These are phyloP conservation scores for Apiotrichum laibachii DNA, from an alignment of 1,284 basidiomycete species.

Conservation along the genomic window DNA sequence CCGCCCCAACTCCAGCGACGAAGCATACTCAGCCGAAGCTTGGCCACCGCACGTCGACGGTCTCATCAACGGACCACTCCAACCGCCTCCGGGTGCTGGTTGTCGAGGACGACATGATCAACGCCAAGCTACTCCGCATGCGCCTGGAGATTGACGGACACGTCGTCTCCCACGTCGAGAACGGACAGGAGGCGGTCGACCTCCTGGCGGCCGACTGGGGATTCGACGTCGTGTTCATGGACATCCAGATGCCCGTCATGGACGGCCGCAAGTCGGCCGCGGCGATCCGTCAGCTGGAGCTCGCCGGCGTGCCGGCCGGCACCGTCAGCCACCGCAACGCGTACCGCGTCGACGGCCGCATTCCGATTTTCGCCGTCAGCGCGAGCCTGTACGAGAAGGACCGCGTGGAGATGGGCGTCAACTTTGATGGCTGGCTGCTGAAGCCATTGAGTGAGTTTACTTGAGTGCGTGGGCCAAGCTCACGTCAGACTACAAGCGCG, in stretches of 20 bases:
- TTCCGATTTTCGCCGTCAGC: conserved; percentile 80
- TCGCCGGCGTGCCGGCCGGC: not conserved
- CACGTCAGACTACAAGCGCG: conserved; percentile 61
- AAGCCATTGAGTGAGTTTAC: conserved; percentile 63
- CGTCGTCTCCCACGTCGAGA: conserved; percentile 64
- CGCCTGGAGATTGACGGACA: conserved; percentile 68
- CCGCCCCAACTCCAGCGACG: not conserved
- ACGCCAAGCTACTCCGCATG: conserved; percentile 69
- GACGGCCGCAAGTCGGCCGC: conserved; percentile 72
- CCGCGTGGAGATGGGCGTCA: conserved; percentile 59
- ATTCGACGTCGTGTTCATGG: conserved; percentile 75
- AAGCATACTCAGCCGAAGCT: conserved; percentile 4
- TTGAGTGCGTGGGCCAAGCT: not conserved
- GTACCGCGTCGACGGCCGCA: conserved; percentile 60
- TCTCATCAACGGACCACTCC: conserved; percentile 23
- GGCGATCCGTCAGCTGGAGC: conserved; percentile 65
- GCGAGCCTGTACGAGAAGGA: conserved; percentile 69
- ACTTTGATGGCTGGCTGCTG: conserved; percentile 82
- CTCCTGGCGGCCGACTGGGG: conserved; percentile 59
- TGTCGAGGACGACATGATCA: conserved; percentile 73
- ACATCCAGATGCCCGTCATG: conserved; percentile 84
- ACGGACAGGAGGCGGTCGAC: conserved; percentile 74
- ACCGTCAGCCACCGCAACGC: not conserved
- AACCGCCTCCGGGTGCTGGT: conserved; percentile 60
- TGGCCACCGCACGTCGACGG: conserved; percentile 10